Conservation (phyloP, 2,329 filamentous ascomycete species). For the Parasarocladium wereldwijsianum region DNA sequence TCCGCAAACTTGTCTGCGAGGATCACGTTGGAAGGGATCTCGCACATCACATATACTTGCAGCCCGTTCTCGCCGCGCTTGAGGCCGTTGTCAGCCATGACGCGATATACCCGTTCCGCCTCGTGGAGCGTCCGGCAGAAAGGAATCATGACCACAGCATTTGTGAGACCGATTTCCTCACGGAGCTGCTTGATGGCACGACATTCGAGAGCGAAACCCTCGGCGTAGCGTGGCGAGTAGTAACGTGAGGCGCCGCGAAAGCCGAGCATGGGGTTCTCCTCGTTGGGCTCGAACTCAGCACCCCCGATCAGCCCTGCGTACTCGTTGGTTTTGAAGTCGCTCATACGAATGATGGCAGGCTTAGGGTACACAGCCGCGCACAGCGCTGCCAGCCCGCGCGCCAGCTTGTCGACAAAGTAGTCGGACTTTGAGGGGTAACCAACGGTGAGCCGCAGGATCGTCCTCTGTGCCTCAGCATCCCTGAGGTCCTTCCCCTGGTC, state of each 20-base stretch:
- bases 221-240: constrained; percentile 21
- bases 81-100: constrained; percentile 23
- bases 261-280: constrained; percentile 25
- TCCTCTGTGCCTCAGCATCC: constrained; percentile 11
- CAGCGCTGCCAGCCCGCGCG: constrained; percentile 19
- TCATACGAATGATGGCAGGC: constrained; percentile 22
- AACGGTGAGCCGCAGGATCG: constrained; percentile 15
- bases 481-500: constrained; percentile 15
- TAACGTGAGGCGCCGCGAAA: constrained; percentile 25
- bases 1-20: constrained; percentile 18
- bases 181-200: constrained; percentile 21
- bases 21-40: constrained; percentile 25
- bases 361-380: constrained; percentile 22
- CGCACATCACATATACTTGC: constrained; percentile 25
- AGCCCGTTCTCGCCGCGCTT: constrained; percentile 18
- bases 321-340: constrained; percentile 26
- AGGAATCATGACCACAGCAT: constrained; percentile 22
- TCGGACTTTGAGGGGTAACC: constrained; percentile 19
- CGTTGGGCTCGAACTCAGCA: constrained; percentile 20
- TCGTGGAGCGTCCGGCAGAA: constrained; percentile 21
- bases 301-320: constrained; percentile 23
- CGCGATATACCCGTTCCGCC: constrained; percentile 17
- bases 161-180: constrained; percentile 20
- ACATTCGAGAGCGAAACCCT: constrained; percentile 24
- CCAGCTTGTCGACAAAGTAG: constrained; percentile 22